Evolutionary conservation across 1,139 yeast species (phyloP), one percentile per base, ranked within the genome.

Genomic region (Yueomyces sp.): DNA sequence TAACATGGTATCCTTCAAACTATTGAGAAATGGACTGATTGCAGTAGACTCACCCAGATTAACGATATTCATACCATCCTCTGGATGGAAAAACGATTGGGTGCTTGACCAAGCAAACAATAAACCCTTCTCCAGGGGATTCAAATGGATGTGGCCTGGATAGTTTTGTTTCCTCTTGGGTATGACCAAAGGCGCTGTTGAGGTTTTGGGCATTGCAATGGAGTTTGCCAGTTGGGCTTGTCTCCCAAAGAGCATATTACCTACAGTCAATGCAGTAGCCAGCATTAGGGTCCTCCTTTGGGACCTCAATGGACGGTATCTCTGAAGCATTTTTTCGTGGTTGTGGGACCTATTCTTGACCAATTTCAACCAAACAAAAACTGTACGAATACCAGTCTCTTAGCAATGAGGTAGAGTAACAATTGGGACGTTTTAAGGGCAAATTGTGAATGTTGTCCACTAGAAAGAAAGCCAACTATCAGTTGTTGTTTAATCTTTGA

Each of bases 1-100:
- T 27, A 91, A 70, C 97, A 91, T 89, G 47, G 76, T 75, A 36
- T 68, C 69, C 54, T 86, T 77, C 46, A 91, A 64, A 12, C 70
- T 64, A 31, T 69, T 70, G 47, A 93, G 69, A 33, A 87, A 77
- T 36, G 71, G 73, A 9, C 81, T 77, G 39, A 83, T 68, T 3
- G 96, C 96, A 0, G 96, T 82, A 19, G 91, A 78, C 60, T 91
- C 99, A 1, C 98, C 98, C 47, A 91, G 73, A 27, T 91, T 94
- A n/a, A 93, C 96, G 47, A 91, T 83, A 46, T 67, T 64, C 27
- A 56, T 54, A 9, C 70, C 70, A 37, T 64, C 54, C 54, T 81
- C 86, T 1, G 97, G 98, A 56, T 87, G 93, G 46, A 78, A 67
- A 51, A 73, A 79, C 0, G 96, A 82, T 19, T 91, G 93, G n/a